Percentiles rank a stretch among this genome's conserved stretches.
Conservation (phyloP, 1,284 basidiomycete species). For the Leccinum pachyderme region DNA sequence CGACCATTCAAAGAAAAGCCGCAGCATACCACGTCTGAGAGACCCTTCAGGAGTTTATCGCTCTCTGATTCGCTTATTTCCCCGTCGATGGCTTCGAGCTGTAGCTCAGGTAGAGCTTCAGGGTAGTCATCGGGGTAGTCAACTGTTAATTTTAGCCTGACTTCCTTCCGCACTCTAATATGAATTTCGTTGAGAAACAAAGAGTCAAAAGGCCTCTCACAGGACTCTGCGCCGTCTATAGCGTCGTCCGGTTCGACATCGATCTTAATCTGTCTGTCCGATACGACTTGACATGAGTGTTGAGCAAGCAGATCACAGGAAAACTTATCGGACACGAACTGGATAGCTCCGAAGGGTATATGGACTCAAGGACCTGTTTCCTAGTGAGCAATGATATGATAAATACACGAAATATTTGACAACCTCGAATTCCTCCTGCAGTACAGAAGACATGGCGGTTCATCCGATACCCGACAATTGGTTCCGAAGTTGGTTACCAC, state of each 20-base stretch:
- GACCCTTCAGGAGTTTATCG: constrained; percentile 53
- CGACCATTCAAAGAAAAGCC: not conserved
- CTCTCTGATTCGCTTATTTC: constrained; percentile 62
- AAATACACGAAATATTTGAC: constrained; percentile 12
- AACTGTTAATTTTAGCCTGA: constrained; percentile 73
- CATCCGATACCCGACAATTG: constrained; percentile 29
- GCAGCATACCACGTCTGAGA: constrained; percentile 61
- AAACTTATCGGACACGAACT: constrained; percentile 58
- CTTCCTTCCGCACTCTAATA: constrained; percentile 44
- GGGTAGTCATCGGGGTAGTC: constrained; percentile 71
- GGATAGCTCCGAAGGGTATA: constrained; percentile 91
- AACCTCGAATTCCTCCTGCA: constrained; percentile 89
- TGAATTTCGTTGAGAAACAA: constrained; percentile 17
- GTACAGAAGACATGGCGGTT: constrained; percentile 53
- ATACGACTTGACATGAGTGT: constrained; percentile 69
- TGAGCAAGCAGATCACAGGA: constrained; percentile 41
- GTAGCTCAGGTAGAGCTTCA: constrained; percentile 74
- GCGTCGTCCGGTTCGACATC: constrained; percentile 86
- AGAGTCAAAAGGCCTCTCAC: constrained; percentile 41
- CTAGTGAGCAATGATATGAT: constrained; percentile 10
- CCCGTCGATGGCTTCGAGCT: constrained; percentile 68
- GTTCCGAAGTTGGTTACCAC: constrained; percentile 21
- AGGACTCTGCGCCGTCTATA: constrained; percentile 54
- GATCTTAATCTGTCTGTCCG: constrained; percentile 80
- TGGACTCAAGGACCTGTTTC: constrained; percentile 86